Evolutionary conservation across 768 basidiomycete species (phyloP).

Genomic region (Cystobasidium onofrii): DNA sequence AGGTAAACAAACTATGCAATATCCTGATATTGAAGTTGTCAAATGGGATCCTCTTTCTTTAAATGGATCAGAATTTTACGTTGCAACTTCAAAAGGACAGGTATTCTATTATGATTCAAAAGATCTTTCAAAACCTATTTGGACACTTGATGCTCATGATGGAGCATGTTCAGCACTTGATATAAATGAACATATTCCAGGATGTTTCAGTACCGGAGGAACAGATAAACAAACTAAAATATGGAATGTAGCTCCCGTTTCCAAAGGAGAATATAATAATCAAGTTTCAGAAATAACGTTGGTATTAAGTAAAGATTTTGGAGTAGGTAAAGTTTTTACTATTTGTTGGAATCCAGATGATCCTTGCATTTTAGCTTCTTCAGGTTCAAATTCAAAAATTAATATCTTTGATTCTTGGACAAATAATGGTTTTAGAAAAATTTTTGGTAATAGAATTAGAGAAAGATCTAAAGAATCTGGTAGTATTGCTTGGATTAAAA

Average conservation of each 20-base stretch:
- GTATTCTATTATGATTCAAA: conserved; percentile 88
- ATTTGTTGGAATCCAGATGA: conserved; percentile 86
- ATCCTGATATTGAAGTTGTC: conserved; percentile 82
- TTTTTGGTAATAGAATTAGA: conserved; percentile 63
- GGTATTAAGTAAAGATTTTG: conserved; percentile 78
- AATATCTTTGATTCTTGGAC: conserved; percentile 93
- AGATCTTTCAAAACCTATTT: conserved; percentile 54
- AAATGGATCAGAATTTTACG: conserved; percentile 50
- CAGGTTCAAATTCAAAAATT: conserved; percentile 83
- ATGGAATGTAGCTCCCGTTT: conserved; percentile 64
- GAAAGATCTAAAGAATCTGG: conserved; percentile 46
- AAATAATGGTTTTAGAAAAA: conserved; percentile 71
- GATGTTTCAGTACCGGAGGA: conserved; percentile 87
- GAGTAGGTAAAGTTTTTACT: conserved; percentile 93
- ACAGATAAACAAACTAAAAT: conserved; percentile 84
- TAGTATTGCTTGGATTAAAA: conserved; percentile 49
- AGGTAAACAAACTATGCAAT: conserved; percentile 70
- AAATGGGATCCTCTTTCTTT: conserved; percentile 66
- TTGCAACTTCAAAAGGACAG: conserved; percentile 87
- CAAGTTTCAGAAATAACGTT: too few relatives aligned
- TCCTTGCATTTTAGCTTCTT: conserved; percentile 83
- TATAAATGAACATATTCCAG: conserved; percentile 77
- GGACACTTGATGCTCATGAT: conserved; percentile 88
- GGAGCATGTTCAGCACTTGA: conserved; percentile 81
- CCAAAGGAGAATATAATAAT: too few relatives aligned